A percentile compares a stretch with the other conserved stretches of the same genome.
phyloP scores from a whole-genome alignment of 192 early-diverging fungal species.

The Coemansia sp. region DNA sequence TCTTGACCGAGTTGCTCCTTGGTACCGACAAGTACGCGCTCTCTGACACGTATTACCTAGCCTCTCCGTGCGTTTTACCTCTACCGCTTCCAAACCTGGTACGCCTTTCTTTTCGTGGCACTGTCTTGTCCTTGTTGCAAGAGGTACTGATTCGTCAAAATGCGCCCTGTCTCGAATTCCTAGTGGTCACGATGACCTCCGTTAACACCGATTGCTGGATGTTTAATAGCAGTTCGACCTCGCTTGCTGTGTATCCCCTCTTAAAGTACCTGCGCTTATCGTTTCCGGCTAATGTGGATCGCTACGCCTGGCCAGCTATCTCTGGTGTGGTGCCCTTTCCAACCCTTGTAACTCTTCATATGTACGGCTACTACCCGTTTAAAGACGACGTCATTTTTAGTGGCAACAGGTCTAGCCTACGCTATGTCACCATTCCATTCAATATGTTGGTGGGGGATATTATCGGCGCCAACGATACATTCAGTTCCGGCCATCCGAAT shows the following conservation, averaged over 20 bases:
- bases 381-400: background rate
- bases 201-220: background rate
- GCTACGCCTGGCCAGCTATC: background rate
- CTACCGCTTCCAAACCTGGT: background rate
- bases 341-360: background rate
- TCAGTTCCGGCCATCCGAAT: background rate
- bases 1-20: background rate
- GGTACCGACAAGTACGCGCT: background rate
- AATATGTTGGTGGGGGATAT: background rate
- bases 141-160: background rate
- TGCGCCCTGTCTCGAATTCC: background rate
- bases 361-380: background rate
- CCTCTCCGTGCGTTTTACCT: background rate
- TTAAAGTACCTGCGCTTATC: background rate
- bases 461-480: background rate
- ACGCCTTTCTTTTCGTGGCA: background rate
- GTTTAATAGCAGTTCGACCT: background rate
- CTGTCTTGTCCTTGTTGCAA: background rate
- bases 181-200: background rate
- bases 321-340: background rate
- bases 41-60: background rate
- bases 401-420: background rate
- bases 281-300: background rate
- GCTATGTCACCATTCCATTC: background rate
- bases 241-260: background rate